Conservation (phyloP, 495 filamentous ascomycete species). For the Recurvomyces mirabilis region DNA sequence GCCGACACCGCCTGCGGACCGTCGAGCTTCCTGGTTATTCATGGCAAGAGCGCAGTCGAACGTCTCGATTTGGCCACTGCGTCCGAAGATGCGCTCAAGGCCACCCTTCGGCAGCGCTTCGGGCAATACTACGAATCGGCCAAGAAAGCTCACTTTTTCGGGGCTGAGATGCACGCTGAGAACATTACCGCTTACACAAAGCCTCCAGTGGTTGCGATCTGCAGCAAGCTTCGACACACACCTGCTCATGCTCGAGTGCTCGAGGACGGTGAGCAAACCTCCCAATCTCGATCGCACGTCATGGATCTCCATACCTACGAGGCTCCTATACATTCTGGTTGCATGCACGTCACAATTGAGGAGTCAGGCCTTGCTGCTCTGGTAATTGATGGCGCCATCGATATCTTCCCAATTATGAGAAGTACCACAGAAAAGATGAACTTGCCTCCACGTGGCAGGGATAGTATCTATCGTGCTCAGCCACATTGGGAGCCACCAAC, state of each 20-base stretch:
- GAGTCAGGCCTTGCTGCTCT: slow-evolving; percentile 12
- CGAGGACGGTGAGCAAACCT: slow-evolving; percentile 2
- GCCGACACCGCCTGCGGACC: slow-evolving; percentile 5
- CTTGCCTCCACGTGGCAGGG: background rate
- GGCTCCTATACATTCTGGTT: slow-evolving; percentile 14
- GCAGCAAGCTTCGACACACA: slow-evolving; percentile 10
- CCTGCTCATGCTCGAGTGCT: slow-evolving; percentile 4
- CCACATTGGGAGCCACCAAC: slow-evolving; percentile 12
- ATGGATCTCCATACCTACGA: slow-evolving; percentile 21
- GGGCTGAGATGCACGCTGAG: background rate
- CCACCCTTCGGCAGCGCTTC: slow-evolving; percentile 1
- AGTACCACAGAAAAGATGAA: slow-evolving; percentile 16
- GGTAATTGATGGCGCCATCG: slow-evolving; percentile 23
- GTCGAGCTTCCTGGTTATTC: slow-evolving; percentile 11
- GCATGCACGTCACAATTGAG: slow-evolving; percentile 13
- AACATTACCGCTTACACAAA: slow-evolving; percentile 4
- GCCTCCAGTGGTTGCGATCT: slow-evolving; percentile 10
- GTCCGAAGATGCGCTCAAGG: background rate
- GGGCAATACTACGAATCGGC: slow-evolving; percentile 1
- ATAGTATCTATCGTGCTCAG: slow-evolving; percentile 3
- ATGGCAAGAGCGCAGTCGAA: slow-evolving; percentile 17
- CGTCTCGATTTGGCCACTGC: background rate
- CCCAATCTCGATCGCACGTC: slow-evolving; percentile 10
- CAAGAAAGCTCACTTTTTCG: slow-evolving; percentile 1
- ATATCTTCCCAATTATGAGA: slow-evolving; percentile 26